Evolutionary conservation across 805 yeast genomes (phyloP), one percentile per base, ranked within the genome.

Genomic region (Dipodascus albidus): DNA sequence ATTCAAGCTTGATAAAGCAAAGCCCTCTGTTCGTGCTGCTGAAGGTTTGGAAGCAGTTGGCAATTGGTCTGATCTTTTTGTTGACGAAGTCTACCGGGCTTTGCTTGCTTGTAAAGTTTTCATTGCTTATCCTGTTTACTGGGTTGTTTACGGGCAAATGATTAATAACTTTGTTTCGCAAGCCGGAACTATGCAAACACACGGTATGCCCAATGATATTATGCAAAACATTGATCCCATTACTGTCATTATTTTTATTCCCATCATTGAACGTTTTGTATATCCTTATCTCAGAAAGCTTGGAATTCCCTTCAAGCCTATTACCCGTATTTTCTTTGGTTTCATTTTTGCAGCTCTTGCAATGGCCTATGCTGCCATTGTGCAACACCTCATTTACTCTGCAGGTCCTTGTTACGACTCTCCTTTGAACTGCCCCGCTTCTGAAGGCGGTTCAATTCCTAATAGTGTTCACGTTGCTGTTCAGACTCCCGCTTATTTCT

Each of bases 121-220:
- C 63, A 63, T 76, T 14, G 82, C 80, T 70, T 84, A 77, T 66
- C 86, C 89, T 41, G 72, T 85, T 51, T 85, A 81, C 73, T 83
- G 88, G 88, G 74, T 82, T 51, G 82, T 80, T 35, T 83, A 83
- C 67, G 80, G 81, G 50, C 87, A 83, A 71, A 84, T 85, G 85
- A 66, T 79, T 55, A 81, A 80, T 70, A 82, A 82, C 67, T 83
- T 85, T 62, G 77, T 83, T 55, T 77, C 87, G 44, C 88, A 83
- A 65, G 88, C 90, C 48, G 85, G 82, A 54, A 74, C 77, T 59
- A 82, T 85, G 87, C 79, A 83, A 61, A 72, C 78, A 53, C 88
- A 85, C 65, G 85, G 87, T 44, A 74, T 85, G 60, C 93, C 95
- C 59, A 86, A 86, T 65, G 95, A 85, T 73, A 74, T 85, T 61